Evolutionary conservation across 441 rosid species (phyloP).

Genomic region (Daphne laureola): DNA sequence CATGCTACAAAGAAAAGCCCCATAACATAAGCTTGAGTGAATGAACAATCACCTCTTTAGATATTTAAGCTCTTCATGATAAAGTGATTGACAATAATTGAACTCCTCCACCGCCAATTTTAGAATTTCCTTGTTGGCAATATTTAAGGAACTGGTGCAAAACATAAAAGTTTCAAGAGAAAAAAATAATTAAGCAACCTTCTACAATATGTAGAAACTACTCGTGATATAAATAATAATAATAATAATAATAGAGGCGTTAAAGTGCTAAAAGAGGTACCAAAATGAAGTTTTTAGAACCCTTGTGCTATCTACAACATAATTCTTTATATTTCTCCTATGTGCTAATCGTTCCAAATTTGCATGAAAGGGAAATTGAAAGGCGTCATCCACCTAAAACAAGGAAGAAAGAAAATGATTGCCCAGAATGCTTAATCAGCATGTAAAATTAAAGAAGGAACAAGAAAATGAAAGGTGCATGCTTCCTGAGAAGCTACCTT

Average conservation of each 20-base stretch:
- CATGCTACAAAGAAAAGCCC: neutral
- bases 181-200: slow-evolving; percentile 1
- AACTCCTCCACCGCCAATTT: slow-evolving; percentile 68
- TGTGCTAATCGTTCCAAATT: slow-evolving; percentile 48
- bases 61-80: slow-evolving; percentile 49
- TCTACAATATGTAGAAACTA: neutral
- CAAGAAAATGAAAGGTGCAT: neutral
- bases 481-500: slow-evolving; percentile 28
- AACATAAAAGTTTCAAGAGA: neutral
- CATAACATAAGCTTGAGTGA: no score
- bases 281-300: slow-evolving; percentile 50
- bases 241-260: neutral
- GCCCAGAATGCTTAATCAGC: neutral
- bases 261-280: slow-evolving; percentile 24
- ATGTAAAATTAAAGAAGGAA: slow-evolving; percentile 1
- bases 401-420: slow-evolving; percentile 8
- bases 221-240: no score
- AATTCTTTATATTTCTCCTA: slow-evolving; percentile 49
- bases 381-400: slow-evolving; percentile 55
- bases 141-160: slow-evolving; percentile 32
- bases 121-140: slow-evolving; percentile 37
- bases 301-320: slow-evolving; percentile 27
- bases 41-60: slow-evolving; percentile 48
- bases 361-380: slow-evolving; percentile 38
- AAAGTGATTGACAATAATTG: slow-evolving; percentile 57